Percentiles rank a stretch among this genome's conserved stretches.
Conservation (phyloP, 2,329 filamentous ascomycete genomes). For the Dactylellina drechsleri region DNA sequence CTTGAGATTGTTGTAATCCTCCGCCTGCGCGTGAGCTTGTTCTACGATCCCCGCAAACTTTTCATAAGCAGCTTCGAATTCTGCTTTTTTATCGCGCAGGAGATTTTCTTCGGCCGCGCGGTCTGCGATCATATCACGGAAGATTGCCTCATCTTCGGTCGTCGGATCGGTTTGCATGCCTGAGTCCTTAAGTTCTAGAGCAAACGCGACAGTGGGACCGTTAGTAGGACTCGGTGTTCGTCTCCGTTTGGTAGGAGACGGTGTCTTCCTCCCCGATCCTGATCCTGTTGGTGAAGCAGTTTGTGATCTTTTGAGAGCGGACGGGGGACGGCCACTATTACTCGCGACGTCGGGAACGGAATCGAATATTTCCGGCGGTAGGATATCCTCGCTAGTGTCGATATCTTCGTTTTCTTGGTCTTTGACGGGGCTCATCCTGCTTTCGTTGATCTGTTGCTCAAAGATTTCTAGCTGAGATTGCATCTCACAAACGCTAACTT, state of each 20-base stretch:
- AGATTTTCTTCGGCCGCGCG: conserved; percentile 34
- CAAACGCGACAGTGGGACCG: conserved; percentile 11
- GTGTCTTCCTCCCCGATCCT: conserved; percentile 26
- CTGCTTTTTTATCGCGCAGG: conserved; percentile 36
- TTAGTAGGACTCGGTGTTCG: conserved; percentile 28
- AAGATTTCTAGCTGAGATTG: conserved; percentile 50
- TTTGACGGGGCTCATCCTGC: conserved; percentile 47
- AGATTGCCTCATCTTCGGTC: conserved; percentile 19
- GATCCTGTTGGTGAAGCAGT: conserved; percentile 8
- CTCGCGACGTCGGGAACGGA: conserved; percentile 30
- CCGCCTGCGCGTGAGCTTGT: conserved; percentile 27
- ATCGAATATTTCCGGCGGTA: conserved; percentile 46
- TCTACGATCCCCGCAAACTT: conserved; percentile 52
- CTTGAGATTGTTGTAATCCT: conserved; percentile 41
- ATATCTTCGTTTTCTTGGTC: conserved; percentile 3
- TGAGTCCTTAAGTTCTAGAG: conserved; percentile 10
- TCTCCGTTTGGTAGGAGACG: conserved; percentile 37
- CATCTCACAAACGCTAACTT: conserved; percentile 53
- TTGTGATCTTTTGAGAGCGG: neutral
- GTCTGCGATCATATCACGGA: conserved; percentile 43
- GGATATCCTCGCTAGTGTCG: conserved; percentile 5
- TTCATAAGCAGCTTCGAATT: conserved; percentile 46
- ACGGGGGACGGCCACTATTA: neutral
- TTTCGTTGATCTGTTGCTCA: conserved; percentile 49
- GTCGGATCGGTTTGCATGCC: conserved; percentile 28